phyloP scores from a whole-genome alignment of 257 asterid genomes.

The Haberlea rhodopensis region DNA sequence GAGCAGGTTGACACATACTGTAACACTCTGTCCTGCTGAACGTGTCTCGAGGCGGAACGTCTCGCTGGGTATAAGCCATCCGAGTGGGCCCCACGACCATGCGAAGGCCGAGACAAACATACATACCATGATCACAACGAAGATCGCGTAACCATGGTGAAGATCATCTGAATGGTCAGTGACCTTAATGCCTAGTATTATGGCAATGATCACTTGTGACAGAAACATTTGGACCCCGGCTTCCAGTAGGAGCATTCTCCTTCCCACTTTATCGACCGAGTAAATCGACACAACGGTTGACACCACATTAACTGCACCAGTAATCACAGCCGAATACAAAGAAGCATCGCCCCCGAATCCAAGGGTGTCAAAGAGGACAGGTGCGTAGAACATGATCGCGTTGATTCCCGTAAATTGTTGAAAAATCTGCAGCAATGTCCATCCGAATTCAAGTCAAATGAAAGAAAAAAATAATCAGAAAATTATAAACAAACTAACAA shows the following conservation, averaged over 20 bases:
- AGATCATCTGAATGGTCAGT: conserved; percentile 55
- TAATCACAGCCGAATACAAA: conserved; percentile 74
- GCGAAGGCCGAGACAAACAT: conserved; percentile 73
- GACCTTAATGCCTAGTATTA: conserved; percentile 61
- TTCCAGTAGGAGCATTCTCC: conserved; percentile 60
- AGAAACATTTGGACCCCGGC: conserved; percentile 87
- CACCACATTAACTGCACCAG: conserved; percentile 76
- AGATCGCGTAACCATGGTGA: conserved; percentile 54
- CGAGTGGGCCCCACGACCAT: conserved; percentile 98
- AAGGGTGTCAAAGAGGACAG: conserved; percentile 66
- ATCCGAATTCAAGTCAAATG: no score
- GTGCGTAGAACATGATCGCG: conserved; percentile 92
- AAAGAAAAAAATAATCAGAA: no score
- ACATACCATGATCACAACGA: conserved; percentile 72
- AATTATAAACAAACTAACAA: no score
- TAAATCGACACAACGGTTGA: conserved; percentile 77
- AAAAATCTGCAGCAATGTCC: conserved; percentile 47
- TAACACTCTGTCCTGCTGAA: conserved; percentile 83
- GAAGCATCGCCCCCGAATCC: conserved; percentile 77
- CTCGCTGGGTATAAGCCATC: conserved; percentile 93
- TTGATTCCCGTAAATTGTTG: conserved; percentile 92
- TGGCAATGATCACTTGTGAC: conserved; percentile 60
- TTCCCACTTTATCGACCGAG: conserved; percentile 74
- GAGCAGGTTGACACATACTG: conserved; percentile 70
- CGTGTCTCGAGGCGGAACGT: conserved; percentile 81